phyloP scores from a whole-genome alignment of 2,329 filamentous ascomycete species.

The Berkeleyomyces rouxiae region DNA sequence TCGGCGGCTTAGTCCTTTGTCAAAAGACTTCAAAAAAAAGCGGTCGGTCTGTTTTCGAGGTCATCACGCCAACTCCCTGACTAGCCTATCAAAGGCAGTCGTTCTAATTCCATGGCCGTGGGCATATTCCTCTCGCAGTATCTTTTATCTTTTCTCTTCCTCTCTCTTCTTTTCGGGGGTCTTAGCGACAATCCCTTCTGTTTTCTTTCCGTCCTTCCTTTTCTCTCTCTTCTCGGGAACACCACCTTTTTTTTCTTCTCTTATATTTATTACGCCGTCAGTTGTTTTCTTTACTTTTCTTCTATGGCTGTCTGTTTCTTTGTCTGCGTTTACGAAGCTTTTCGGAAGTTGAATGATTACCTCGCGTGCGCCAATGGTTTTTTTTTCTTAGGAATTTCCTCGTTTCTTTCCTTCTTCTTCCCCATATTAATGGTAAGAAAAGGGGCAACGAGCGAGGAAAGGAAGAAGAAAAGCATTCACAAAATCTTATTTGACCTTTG shows the following conservation, averaged over 20 bases:
- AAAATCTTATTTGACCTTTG: not conserved
- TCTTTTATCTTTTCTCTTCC: not conserved
- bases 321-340: not conserved
- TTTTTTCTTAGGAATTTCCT: not conserved
- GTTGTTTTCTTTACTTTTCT: not conserved
- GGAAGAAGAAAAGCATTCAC: not conserved
- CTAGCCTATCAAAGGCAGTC: not conserved
- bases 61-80: not conserved
- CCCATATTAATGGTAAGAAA: not conserved
- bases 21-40: no score
- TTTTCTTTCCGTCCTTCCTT: not conserved
- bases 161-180: not conserved
- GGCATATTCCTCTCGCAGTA: not conserved
- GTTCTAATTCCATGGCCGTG: not conserved
- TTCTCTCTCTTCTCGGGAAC: not conserved
- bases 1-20: no score
- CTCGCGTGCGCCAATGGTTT: not conserved
- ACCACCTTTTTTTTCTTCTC: slow-evolving; percentile 1
- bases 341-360: not conserved
- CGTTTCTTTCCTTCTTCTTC: not conserved
- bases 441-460: no score
- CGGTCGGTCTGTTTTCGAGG: not conserved
- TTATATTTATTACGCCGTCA: not conserved
- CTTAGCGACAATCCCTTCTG: not conserved
- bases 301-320: not conserved